These are phyloP conservation scores for Rhodotorula glutinis DNA, from an alignment of 1,284 basidiomycete genomes.

Conservation along the genomic window DNA sequence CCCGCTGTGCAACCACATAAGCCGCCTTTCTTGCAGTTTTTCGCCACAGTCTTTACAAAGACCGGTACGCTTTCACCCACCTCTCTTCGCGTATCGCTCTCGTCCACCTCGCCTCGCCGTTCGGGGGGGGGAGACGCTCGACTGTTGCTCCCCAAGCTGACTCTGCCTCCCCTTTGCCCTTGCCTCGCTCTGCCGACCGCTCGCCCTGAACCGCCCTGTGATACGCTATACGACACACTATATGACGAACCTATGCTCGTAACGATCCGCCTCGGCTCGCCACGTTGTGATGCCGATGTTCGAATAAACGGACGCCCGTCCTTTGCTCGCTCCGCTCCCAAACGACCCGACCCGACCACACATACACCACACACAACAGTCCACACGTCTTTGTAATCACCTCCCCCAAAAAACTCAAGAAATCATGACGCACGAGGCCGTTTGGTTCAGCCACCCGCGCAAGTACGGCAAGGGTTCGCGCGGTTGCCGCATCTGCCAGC, in stretches of 20 bases:
- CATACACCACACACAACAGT: too few species aligned
- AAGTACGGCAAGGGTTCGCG: conserved; percentile 93
- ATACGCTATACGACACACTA: too few species aligned
- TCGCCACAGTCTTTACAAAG: background rate
- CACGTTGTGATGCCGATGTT: too few species aligned
- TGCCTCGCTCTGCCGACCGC: too few species aligned
- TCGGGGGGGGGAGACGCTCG: too few species aligned
- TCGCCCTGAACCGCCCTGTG: background rate
- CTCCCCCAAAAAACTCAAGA: background rate
- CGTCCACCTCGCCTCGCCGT: background rate
- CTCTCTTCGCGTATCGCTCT: background rate
- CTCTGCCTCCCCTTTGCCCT: background rate
- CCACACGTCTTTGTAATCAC: background rate
- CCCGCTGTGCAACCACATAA: too few species aligned
- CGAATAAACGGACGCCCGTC: too few species aligned
- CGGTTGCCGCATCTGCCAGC: conserved; percentile 92
- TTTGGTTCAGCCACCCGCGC: conserved; percentile 89
- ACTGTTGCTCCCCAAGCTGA: background rate
- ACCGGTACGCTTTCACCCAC: too few species aligned
- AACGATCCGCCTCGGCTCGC: too few species aligned
- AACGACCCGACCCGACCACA: too few species aligned
- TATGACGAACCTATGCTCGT: too few species aligned
- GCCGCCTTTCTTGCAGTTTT: too few species aligned
- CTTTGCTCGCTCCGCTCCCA: background rate
- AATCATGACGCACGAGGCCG: conserved; percentile 84